Conservation (phyloP, 495 filamentous ascomycete genomes). For the Aspergillus saccharolyticus region DNA sequence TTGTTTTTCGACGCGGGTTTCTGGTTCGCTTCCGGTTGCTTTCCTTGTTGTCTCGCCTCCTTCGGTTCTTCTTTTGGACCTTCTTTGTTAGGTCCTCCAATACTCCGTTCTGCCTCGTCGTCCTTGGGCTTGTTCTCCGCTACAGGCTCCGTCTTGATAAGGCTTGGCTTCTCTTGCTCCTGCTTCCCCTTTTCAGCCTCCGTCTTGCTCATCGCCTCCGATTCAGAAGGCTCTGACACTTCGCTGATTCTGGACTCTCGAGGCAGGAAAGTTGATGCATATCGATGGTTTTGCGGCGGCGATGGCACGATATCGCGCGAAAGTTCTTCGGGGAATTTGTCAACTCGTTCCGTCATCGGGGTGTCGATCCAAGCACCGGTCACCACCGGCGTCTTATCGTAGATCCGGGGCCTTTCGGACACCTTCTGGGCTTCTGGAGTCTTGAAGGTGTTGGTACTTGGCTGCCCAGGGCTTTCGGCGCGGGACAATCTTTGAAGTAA, state of each 20-base stretch:
- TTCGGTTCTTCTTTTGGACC: neutral
- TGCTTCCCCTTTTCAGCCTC: neutral
- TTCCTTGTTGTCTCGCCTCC: neutral
- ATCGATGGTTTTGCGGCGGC: neutral
- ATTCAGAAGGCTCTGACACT: neutral
- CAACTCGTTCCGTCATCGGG: constrained; percentile 39
- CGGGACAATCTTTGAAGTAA: constrained; percentile 60
- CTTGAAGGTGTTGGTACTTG: constrained; percentile 14
- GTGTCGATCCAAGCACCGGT: constrained; percentile 53
- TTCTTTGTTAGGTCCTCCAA: neutral
- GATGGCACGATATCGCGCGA: constrained; percentile 24
- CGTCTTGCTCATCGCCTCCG: neutral
- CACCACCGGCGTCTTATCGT: constrained; percentile 45
- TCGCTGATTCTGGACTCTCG: neutral
- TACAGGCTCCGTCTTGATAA: neutral
- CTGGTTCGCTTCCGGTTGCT: constrained; percentile 5
- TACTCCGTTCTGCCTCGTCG: constrained; percentile 4
- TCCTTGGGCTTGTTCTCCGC: constrained; percentile 8
- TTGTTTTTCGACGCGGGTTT: constrained; percentile 15
- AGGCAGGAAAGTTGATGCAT: neutral
- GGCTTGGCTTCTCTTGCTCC: neutral
- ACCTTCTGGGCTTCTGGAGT: constrained; percentile 44
- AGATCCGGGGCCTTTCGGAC: constrained; percentile 23
- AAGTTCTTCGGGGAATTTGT: constrained; percentile 27
- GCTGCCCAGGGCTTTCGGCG: constrained; percentile 46